Evolutionary conservation across 306 rosid species (phyloP), one percentile per base, ranked within the genome.

Genomic region (Cicer arietinum): DNA sequence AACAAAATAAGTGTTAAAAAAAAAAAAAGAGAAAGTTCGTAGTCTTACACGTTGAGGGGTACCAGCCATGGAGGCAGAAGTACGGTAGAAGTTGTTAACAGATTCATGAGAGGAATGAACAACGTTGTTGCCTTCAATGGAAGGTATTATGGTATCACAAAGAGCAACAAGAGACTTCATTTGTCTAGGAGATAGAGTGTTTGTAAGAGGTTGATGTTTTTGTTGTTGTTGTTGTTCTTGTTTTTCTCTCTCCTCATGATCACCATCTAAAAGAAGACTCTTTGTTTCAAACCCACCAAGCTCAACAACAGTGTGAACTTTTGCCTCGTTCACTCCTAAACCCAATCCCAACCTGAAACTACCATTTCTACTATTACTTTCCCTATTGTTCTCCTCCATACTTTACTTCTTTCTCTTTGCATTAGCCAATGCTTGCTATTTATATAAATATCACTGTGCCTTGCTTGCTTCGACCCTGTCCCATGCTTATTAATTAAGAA

Each of bases 71-170:
- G 97, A 87, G 41, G 96, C 94, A 0, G 92, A 88, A 53, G 88
- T 81, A 1, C 69, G 7, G 77, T 88, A 86, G 81, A 83, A 88
- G 1, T 69, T 54, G 79, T 86, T 43, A 4, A 83, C 70, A 51
- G 83, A 50, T 10, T 64, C 78, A 6, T 80, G 56, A 6, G 46
- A 2, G 62, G 48, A 52, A 10, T 8, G 51, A 67, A 70, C 25
- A 54, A 45, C 13, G 12, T 8, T 3, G 50, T 66, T 62, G 46
- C 78, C 73, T 11, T 18, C 14, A 54, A 60, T 8, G 20, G 96
- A 88, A 35, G 98, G 98, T 39, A 92, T 61, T 54, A 90, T 77
- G 47, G 94, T 84, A 69, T 92, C 96, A 14, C 91, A 84, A 12
- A 92, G 79, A 52, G 96, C 85, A 20, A 78, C 71, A 2, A 92